A percentile compares a stretch with the other conserved stretches of the same genome.
Evolutionary conservation across 176 grass and related monocot species (phyloP).

Genomic region (Avena sativa): DNA sequence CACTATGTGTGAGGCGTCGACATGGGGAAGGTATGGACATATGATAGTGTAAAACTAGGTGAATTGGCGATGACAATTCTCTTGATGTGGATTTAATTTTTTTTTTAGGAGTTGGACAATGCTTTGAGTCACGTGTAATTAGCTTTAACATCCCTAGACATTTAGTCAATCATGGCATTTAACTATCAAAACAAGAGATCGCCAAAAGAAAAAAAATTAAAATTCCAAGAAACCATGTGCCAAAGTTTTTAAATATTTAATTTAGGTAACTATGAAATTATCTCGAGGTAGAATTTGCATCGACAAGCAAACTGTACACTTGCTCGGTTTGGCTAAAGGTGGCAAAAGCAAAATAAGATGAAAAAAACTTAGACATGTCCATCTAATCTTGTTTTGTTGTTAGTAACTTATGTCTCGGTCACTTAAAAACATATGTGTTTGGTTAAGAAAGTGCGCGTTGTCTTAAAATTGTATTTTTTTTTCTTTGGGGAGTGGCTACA

Average conservation of each 20-base stretch:
- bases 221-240: background rate
- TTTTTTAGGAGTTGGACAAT: background rate
- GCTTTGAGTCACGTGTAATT: background rate
- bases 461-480: background rate
- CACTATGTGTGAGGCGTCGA: too few species aligned
- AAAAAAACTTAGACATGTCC: background rate
- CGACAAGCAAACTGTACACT: background rate
- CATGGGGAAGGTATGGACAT: background rate
- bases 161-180: too few species aligned
- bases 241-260: background rate
- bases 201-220: too few species aligned
- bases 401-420: background rate
- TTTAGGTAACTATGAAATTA: background rate
- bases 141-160: too few species aligned
- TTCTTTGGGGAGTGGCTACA: too few species aligned
- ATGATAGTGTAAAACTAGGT: background rate
- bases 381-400: background rate
- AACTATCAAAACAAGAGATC: too few species aligned
- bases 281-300: background rate
- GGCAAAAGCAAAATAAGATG: background rate
- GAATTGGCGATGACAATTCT: background rate
- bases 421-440: background rate
- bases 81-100: background rate
- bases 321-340: background rate
- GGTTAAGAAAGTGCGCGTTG: background rate